Evolutionary conservation across 805 yeast genomes (phyloP).

Genomic region (Lachancea kluyveri): DNA sequence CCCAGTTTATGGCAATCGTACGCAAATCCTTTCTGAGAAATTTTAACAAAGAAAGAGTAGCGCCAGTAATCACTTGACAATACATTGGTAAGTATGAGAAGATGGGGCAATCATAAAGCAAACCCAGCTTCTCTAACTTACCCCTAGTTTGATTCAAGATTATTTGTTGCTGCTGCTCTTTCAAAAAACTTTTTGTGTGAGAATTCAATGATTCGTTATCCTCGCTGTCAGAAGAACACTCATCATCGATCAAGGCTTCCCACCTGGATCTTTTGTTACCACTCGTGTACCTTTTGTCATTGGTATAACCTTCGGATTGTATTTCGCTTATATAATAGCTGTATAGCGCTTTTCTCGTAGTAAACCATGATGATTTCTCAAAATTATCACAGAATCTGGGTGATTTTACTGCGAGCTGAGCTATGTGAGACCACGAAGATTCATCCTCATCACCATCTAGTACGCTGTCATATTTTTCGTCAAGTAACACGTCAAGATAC

Average conservation of each 20-base stretch:
- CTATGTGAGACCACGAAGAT: constrained; percentile 13
- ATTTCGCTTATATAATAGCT: constrained; percentile 8
- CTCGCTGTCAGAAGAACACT: too few relatives aligned
- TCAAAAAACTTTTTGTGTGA: too few relatives aligned
- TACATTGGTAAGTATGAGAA: constrained; percentile 51
- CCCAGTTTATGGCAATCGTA: constrained; percentile 57
- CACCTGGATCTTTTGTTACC: too few relatives aligned
- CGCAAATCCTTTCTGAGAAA: constrained; percentile 27
- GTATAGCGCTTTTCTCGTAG: constrained; percentile 11
- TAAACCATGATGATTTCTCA: constrained; percentile 5
- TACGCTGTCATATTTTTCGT: constrained; percentile 13
- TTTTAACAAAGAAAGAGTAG: constrained; percentile 47
- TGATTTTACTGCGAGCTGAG: constrained; percentile 13
- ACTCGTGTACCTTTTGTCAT: too few relatives aligned
- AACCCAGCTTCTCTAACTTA: constrained; percentile 36
- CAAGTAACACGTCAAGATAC: constrained; percentile 38
- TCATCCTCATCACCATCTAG: constrained; percentile 16
- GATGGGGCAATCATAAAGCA: constrained; percentile 57
- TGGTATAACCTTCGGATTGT: background rate
- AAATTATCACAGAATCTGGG: constrained; percentile 6
- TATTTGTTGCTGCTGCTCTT: too few relatives aligned
- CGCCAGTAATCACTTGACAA: constrained; percentile 45
- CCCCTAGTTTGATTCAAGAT: too few relatives aligned
- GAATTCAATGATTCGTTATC: too few relatives aligned
- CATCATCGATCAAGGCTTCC: too few relatives aligned